These are phyloP conservation scores for Komagataea norvegica DNA, from an alignment of 1,139 yeast species.

Conservation along the genomic window DNA sequence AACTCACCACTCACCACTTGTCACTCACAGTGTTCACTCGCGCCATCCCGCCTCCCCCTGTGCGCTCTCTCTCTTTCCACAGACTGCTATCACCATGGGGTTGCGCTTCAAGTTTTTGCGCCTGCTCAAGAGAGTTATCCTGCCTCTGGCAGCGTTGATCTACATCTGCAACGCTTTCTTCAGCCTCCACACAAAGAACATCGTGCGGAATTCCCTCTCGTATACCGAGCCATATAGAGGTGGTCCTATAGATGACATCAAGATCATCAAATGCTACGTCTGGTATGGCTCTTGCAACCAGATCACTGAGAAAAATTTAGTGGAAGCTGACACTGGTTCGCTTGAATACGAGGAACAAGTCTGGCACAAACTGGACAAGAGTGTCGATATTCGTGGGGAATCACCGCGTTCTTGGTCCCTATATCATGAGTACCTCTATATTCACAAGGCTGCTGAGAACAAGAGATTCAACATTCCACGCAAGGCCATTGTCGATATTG, in stretches of 20 bases:
- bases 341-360: constrained; percentile 8
- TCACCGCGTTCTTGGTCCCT: constrained; percentile 9
- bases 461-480: constrained; percentile 11
- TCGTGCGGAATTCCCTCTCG: constrained; percentile 15
- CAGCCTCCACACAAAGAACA: constrained; percentile 20
- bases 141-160: constrained; percentile 13
- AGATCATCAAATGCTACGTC: constrained; percentile 18
- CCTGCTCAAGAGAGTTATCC: constrained; percentile 12
- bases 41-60: background rate
- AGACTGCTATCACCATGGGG: too few species aligned
- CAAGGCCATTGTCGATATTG: constrained; percentile 21
- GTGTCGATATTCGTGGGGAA: constrained; percentile 18
- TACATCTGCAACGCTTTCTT: constrained; percentile 15
- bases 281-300: constrained; percentile 25
- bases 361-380: constrained; percentile 18
- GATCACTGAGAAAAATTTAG: constrained; percentile 14
- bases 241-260: constrained; percentile 23
- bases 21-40: background rate
- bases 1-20: too few species aligned
- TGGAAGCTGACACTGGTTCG: constrained; percentile 2
- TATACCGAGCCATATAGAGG: constrained; percentile 17
- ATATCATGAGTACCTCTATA: constrained; percentile 22
- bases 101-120: constrained; percentile 8
- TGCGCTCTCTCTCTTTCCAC: too few species aligned
- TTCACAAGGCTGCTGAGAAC: constrained; percentile 11